Evolutionary conservation across 164 flowering plant genomes (phyloP), one percentile per base, ranked within the genome.

Genomic region (Annona squamosa): DNA sequence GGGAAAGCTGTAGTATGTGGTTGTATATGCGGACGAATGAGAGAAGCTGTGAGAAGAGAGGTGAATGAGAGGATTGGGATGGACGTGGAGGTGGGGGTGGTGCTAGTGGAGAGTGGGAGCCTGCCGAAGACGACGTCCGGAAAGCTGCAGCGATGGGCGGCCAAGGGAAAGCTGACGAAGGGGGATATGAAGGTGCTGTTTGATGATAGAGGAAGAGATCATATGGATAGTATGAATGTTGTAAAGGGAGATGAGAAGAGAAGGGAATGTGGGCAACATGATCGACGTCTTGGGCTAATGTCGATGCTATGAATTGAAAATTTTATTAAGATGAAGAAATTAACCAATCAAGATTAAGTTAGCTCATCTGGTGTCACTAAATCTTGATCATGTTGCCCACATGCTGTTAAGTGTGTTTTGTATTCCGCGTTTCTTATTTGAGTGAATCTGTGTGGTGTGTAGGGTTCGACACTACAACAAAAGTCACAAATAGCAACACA

Each of bases 121-220:
- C 82, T 90, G 37, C 90, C 90, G 0, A 89, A 86, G 78, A 89
- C 95, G 3, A 87, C 89, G 9, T 90, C 95, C 0, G 95, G 95
- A 7, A 90, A 90, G 81, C 52, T 90, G 70, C 85, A 83, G 63
- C 83, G 91, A 79, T 87, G 92, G 95, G 75, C 73, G 9, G 85
- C 88, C 2, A 86, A 78, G 73, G 76, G 83, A 37, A 81, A 67
- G 78, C 72, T 88, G 4, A n/a, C 79, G 43, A 71, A 77, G 0
- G 75, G 75, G 2, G 69, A 72, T 41, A 17, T 72, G 68, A 26
- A 3, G 1, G 68, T 47, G 59, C 44, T 62, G 67, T 68, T 48
- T 65, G n/a, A 42, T 17, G 26, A 46, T 17, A 37, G 10, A 18
- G 56, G 26, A 19, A 12, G 16, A 17, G 74, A 18, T 16, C 7